phyloP scores from a whole-genome alignment of 306 rosid genomes.

The Datisca glomerata region DNA sequence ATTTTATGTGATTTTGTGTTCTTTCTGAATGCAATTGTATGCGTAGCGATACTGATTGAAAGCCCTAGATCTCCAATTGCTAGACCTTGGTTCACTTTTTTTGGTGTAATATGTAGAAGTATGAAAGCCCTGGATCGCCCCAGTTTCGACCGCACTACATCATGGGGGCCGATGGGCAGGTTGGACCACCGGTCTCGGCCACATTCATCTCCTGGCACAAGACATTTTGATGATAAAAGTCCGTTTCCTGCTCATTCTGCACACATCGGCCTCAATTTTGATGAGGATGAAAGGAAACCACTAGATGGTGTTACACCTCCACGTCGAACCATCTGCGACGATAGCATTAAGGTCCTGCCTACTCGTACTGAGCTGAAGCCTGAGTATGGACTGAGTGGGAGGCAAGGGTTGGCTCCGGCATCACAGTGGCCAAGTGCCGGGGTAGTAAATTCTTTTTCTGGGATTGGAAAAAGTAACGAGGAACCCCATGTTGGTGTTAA shows the following conservation, averaged over 20 bases:
- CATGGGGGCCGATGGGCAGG: slow-evolving; percentile 72
- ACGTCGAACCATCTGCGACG: slow-evolving; percentile 59
- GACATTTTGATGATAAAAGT: slow-evolving; percentile 69
- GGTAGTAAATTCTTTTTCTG: slow-evolving; percentile 35
- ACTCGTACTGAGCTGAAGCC: slow-evolving; percentile 39
- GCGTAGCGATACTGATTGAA: not conserved
- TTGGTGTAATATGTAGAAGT: slow-evolving; percentile 20
- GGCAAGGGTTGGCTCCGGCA: slow-evolving; percentile 33
- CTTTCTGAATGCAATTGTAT: too few relatives aligned
- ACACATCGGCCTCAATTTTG: slow-evolving; percentile 85
- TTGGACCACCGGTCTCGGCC: slow-evolving; percentile 82
- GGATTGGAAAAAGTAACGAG: slow-evolving; percentile 33
- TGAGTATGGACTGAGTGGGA: slow-evolving; percentile 38
- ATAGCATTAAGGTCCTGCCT: slow-evolving; percentile 37
- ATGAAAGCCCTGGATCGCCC: slow-evolving; percentile 66
- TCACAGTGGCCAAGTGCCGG: slow-evolving; percentile 29
- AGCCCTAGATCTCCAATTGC: slow-evolving; percentile 20
- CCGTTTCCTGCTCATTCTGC: slow-evolving; percentile 51
- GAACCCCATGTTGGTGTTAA: slow-evolving; percentile 15
- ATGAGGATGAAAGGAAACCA: slow-evolving; percentile 97
- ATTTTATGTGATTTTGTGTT: too few relatives aligned
- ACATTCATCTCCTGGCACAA: slow-evolving; percentile 66
- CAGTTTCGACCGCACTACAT: slow-evolving; percentile 48
- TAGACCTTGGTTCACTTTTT: slow-evolving; percentile 5
- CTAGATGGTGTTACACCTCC: slow-evolving; percentile 61